Evolutionary conservation across 2,329 filamentous ascomycete species (phyloP), one percentile per base, ranked within the genome.

Genomic region (Xylariaceae sp.): DNA sequence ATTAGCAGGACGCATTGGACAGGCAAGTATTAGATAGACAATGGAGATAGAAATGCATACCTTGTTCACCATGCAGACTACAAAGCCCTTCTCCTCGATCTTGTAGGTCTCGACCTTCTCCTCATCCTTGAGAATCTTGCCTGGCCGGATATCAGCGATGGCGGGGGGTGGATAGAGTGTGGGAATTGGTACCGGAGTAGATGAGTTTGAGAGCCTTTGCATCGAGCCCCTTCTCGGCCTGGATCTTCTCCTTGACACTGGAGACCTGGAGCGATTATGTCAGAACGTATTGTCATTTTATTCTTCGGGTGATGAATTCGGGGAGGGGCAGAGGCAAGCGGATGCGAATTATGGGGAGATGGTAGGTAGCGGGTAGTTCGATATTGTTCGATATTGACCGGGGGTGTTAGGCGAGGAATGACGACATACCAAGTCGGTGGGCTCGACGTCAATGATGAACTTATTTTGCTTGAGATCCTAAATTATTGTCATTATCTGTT

Each of bases 31-130:
- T 11, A 37, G 21, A 20, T 5, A 22, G 23, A 17, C 27, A 22
- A 40, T 20, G 22, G 32, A 16, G 45, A 37, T 20, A 29, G 27
- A 11, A 36, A 46, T 44, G 52, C 68, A 53, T 74, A 95, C 91
- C 87, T 97, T 97, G 66, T 88, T 89, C 60, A 95, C 85, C 83
- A 98, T 95, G 74, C 93, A 98, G 50, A 98, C 93, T 61, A 98
- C 90, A 67, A 97, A 98, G 29, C 93, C 93, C 78, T 97, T 98
- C 79, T 97, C 93, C 71, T 98, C 92, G 54, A 98, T 97, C 72
- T 89, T 95, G 76, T 97, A 97, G 33, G 88, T 91, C 69, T 90
- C 89, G 59, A 98, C 87, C 2, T 91, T 95, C 65, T 96, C 93
- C 52, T 90, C 89, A 85, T 98, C 92, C 71, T 96, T 92, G 55